Percentiles rank a stretch among this genome's conserved stretches.
Evolutionary conservation across 352 stramenopile genomes (phyloP).

Genomic region (Phytopythium boreale): DNA sequence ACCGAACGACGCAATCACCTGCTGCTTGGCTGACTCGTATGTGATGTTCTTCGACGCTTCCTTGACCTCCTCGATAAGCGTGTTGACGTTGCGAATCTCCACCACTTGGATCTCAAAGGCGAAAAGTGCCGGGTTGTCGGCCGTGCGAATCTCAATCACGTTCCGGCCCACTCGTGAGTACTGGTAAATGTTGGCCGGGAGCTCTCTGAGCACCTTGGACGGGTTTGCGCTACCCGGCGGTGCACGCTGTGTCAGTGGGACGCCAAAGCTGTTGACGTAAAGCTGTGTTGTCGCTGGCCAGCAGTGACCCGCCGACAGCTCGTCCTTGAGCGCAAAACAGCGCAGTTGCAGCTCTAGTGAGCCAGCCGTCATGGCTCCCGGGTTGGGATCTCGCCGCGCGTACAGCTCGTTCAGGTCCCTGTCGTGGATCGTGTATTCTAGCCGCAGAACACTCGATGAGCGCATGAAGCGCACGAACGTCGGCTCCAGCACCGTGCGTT

Average conservation of each 20-base stretch:
- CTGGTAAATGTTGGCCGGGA: constrained; percentile 73
- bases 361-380: constrained; percentile 50
- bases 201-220: constrained; percentile 77
- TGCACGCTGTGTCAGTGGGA: constrained; percentile 63
- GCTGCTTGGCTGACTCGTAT: constrained; percentile 66
- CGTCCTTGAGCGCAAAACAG: constrained; percentile 73
- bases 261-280: constrained; percentile 65
- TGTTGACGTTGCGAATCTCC: constrained; percentile 56
- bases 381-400: constrained; percentile 42
- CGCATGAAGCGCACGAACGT: constrained; percentile 70
- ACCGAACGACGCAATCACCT: constrained; percentile 80
- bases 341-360: constrained; percentile 75
- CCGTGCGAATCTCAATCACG: constrained; percentile 66
- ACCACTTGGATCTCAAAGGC: constrained; percentile 76
- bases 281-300: constrained; percentile 73
- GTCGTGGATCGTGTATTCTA: constrained; percentile 72
- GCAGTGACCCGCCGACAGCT: constrained; percentile 61
- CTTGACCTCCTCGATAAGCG: constrained; percentile 61
- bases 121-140: constrained; percentile 59
- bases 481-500: constrained; percentile 50
- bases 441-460: constrained; percentile 34
- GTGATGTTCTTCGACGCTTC: constrained; percentile 59
- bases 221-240: constrained; percentile 72
- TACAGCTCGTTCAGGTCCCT: constrained; percentile 76
- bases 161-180: constrained; percentile 69